Evolutionary conservation across 1,284 basidiomycete genomes (phyloP), one percentile per base, ranked within the genome.

Genomic region (Ustilago sp.): DNA sequence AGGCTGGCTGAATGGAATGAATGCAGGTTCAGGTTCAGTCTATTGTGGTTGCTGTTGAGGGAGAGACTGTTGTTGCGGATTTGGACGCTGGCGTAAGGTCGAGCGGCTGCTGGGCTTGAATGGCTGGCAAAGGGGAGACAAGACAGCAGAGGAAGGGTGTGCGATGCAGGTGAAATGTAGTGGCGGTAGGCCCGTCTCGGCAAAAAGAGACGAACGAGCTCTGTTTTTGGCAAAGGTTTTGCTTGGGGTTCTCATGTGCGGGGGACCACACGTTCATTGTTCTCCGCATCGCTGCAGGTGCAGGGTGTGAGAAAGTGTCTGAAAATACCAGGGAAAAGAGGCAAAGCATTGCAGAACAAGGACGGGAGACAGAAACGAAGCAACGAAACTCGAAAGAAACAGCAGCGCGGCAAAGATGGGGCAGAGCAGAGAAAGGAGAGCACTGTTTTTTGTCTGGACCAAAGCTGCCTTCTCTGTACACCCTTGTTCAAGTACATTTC

Each of bases 101-200:
- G 41, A 43, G 41, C 13, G 41, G 41, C 13, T 43, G 11, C 17
- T 51, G 50, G 23, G 19, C 12, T 17, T 48, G 47, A 23, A 48
- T 48, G 47, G 23, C 13, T 7, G 50, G 9, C 50, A 31, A 51
- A 51, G 50, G 50, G 45, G 41, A 43, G 23, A 34, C 36, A 52
- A 12, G 48, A 28, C n/a, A 55, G 9, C 4, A 39, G 51, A 39
- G 50, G 15, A 38, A 55, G 53, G 32, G 17, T 28, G 23, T 28
- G 23, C 23, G 23, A 58, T 31, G 47, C 45, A 59, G 34, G 8
- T 4, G 5, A 45, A 31, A 43, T 28, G 13, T 28, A 38, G 17
- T 11, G 54, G 55, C 28, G 60, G 66, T 68, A 23, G 66, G 66
- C 60, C 60, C 19, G 35, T 55, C 67, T 68, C 67, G 67, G 57